phyloP scores from a whole-genome alignment of 495 filamentous ascomycete species.

The Aspergillus asperescens region DNA sequence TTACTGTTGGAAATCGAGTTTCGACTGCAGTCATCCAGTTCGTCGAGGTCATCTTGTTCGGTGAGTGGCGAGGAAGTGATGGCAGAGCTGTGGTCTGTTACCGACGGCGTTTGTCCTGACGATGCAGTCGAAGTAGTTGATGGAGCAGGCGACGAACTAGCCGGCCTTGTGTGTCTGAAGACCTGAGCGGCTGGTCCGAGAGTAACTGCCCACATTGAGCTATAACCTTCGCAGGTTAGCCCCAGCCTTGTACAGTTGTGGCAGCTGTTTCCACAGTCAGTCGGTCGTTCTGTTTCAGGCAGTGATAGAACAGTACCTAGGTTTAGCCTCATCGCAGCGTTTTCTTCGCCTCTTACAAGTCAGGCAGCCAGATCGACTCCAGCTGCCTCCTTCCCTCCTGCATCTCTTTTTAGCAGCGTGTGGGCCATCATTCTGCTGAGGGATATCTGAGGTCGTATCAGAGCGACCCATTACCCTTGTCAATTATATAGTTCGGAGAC shows the following conservation, averaged over 20 bases:
- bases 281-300: background rate
- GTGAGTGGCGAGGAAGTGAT: background rate
- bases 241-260: slow-evolving; percentile 38
- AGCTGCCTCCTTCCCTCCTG: slow-evolving; percentile 33
- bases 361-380: slow-evolving; percentile 42
- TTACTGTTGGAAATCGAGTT: background rate
- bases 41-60: background rate
- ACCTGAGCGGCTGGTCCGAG: slow-evolving; percentile 32
- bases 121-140: slow-evolving; percentile 18
- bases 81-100: background rate
- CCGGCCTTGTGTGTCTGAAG: slow-evolving; percentile 23
- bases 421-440: background rate
- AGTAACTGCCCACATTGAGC: slow-evolving; percentile 40
- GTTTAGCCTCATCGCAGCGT: slow-evolving; percentile 42
- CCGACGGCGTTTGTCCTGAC: background rate
- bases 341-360: slow-evolving; percentile 44
- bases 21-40: background rate
- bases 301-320: slow-evolving; percentile 23
- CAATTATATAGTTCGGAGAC: slow-evolving; percentile 1
- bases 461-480: slow-evolving; percentile 2
- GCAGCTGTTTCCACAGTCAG: slow-evolving; percentile 26
- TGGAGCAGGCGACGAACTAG: slow-evolving; percentile 24
- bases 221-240: slow-evolving; percentile 40
- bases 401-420: slow-evolving; percentile 22
- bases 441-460: background rate